Conservation (phyloP, 2,329 filamentous ascomycete species). For the Dendryphion nanum region DNA sequence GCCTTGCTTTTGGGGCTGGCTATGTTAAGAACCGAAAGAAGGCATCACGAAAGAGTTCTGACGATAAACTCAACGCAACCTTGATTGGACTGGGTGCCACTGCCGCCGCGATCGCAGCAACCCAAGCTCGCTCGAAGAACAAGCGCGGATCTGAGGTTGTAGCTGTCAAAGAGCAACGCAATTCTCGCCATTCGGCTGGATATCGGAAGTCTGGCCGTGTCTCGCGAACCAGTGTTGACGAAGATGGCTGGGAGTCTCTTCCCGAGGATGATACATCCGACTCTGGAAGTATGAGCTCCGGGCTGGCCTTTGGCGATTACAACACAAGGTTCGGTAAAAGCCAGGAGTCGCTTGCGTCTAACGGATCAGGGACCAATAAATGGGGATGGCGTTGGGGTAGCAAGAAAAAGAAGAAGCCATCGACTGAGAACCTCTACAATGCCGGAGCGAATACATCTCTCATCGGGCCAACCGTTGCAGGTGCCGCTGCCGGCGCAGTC, state of each 20-base stretch:
- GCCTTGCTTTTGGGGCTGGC: conserved; percentile 47
- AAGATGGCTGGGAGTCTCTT: conserved; percentile 47
- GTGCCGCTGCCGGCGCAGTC: conserved; percentile 41
- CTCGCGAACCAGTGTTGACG: conserved; percentile 44
- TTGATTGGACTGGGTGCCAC: conserved; percentile 49
- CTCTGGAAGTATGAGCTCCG: conserved; percentile 55
- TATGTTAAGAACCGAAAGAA: conserved; percentile 27
- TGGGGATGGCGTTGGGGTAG: conserved; percentile 63
- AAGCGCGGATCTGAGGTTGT: conserved; percentile 32
- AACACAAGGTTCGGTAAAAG: conserved; percentile 42
- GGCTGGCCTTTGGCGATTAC: conserved; percentile 60
- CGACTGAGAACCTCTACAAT: conserved; percentile 35
- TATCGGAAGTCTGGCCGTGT: conserved; percentile 18
- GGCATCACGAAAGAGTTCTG: conserved; percentile 39
- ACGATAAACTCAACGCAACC: conserved; percentile 48
- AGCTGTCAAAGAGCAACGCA: conserved; percentile 32
- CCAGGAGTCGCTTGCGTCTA: conserved; percentile 53
- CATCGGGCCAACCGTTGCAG: conserved; percentile 39
- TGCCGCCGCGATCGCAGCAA: conserved; percentile 48
- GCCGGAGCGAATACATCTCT: conserved; percentile 36
- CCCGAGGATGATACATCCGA: conserved; percentile 38
- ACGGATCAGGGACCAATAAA: conserved; percentile 54
- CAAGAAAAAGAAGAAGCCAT: conserved; percentile 42
- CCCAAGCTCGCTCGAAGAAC: conserved; percentile 35
- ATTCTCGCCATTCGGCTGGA: conserved; percentile 19